Conservation (phyloP, 1,139 yeast species). For the Nakaseomyces kungkrabaensis region DNA sequence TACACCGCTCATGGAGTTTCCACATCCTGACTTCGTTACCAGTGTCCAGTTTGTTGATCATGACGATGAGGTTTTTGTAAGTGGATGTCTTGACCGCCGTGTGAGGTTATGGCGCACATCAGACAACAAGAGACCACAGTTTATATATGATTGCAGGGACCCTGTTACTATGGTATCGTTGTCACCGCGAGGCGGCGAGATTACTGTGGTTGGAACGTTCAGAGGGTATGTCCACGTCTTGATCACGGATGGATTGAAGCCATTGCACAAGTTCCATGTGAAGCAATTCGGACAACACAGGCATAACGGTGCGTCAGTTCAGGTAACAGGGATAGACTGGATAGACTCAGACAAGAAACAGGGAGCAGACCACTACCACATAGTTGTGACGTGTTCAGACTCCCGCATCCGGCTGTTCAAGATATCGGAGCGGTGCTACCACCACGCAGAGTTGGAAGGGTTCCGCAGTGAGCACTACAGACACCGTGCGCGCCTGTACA, state of each 20-base stretch:
- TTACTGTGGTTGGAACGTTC: conserved; percentile 70
- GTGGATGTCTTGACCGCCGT: conserved; percentile 73
- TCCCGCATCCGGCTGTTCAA: conserved; percentile 57
- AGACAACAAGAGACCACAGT: conserved; percentile 43
- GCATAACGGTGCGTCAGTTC: neutral
- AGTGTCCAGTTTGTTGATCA: conserved; percentile 71
- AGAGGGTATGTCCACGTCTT: conserved; percentile 59
- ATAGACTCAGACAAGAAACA: conserved; percentile 38
- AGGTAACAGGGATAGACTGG: conserved; percentile 4
- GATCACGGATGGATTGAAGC: conserved; percentile 55
- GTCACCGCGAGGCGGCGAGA: conserved; percentile 38
- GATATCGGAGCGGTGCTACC: conserved; percentile 31
- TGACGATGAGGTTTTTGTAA: conserved; percentile 79
- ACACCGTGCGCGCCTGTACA: conserved; percentile 43
- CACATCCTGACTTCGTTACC: conserved; percentile 75
- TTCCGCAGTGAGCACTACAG: conserved; percentile 62
- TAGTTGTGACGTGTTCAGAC: conserved; percentile 64
- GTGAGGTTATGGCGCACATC: conserved; percentile 76
- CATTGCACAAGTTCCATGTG: conserved; percentile 46
- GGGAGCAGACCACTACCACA: conserved; percentile 26
- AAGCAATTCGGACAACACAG: conserved; percentile 22
- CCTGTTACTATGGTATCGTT: conserved; percentile 24
- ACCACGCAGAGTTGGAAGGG: conserved; percentile 62
- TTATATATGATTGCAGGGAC: conserved; percentile 25
- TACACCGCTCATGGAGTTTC: conserved; percentile 57